Evolutionary conservation across 768 basidiomycete species (phyloP), one percentile per base, ranked within the genome.

Genomic region (Tephrocybe rancida): DNA sequence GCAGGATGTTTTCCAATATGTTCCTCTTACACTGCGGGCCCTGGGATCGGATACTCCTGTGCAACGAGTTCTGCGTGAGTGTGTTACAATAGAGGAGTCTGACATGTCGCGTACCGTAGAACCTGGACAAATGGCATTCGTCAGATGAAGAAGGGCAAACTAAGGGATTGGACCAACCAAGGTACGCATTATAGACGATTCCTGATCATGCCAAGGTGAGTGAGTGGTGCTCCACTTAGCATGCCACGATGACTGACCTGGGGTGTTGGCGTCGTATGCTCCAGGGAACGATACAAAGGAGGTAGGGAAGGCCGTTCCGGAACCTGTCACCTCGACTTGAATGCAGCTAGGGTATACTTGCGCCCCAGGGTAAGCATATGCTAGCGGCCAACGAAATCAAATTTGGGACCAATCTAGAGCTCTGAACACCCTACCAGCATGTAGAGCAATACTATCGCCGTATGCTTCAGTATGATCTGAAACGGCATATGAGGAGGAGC

Each of bases 231-330:
- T 3, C 21, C 24, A 19, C 3, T 22, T 19, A 35, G 19, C 9
- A 7, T 19, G 24, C 2, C 19, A 21, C 14, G 8, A n/a, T 43
- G 6, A 46, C 48, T 16, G 45, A 57, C 65, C 72, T 30, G 67
- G 72, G 32, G 70, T 73, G 24, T 18, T 63, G 0, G 67, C 58
- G 1, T 65, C 73, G 55, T 78, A 78, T 14, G 75, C 73, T 22
- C 77, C 76, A 25, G 79, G 79, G 73, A 80, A 81, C 5, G 79
- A 73, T n/a, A 80, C 78, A 25, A 80, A 74, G 0, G 72, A 72
- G 1, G 73, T 74, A 1, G 77, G 77, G 11, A 75, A 60, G 1
- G 74, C 70, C 3, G 68, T 75, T 21, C 79, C 79, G 6, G 73
- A 72, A 5, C 78, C 79, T 2, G 76, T 79, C 0, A 77, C 76